Conservation (phyloP, 2,329 filamentous ascomycete genomes). For the Colletotrichum acutatum region DNA sequence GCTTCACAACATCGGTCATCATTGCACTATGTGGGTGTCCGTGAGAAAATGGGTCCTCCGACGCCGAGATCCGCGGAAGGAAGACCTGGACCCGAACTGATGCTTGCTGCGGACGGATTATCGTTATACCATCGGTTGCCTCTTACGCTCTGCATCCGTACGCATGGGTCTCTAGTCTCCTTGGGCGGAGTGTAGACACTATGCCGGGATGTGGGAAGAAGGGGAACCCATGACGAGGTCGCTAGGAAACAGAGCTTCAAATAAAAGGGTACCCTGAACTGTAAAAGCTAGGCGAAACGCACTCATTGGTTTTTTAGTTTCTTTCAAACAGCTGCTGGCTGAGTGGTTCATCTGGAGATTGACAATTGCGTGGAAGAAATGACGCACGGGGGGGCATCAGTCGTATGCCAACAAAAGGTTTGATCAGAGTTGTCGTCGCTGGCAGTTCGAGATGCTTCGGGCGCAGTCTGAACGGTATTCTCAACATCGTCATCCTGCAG, state of each 20-base stretch:
- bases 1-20: background rate
- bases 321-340: background rate
- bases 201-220: conserved; percentile 15
- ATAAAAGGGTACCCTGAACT: background rate
- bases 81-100: too few species aligned
- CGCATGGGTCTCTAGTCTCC: background rate
- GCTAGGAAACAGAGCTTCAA: background rate
- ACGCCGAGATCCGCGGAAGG: background rate
- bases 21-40: background rate
- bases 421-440: background rate
- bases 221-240: conserved; percentile 7
- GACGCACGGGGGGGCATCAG: background rate
- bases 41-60: background rate
- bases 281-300: background rate
- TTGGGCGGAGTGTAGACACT: background rate
- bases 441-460: background rate
- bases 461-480: background rate
- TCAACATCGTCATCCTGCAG: conserved; percentile 19
- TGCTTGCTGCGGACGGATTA: background rate
- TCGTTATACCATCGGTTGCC: background rate
- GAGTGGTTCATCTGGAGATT: conserved; percentile 25
- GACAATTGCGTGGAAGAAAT: background rate
- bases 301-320: background rate
- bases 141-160: background rate
- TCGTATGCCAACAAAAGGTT: background rate